Percentiles rank a stretch among this genome's conserved stretches.
Evolutionary conservation across 495 filamentous ascomycete genomes (phyloP).

Genomic region (Chlorociboria aeruginascens): DNA sequence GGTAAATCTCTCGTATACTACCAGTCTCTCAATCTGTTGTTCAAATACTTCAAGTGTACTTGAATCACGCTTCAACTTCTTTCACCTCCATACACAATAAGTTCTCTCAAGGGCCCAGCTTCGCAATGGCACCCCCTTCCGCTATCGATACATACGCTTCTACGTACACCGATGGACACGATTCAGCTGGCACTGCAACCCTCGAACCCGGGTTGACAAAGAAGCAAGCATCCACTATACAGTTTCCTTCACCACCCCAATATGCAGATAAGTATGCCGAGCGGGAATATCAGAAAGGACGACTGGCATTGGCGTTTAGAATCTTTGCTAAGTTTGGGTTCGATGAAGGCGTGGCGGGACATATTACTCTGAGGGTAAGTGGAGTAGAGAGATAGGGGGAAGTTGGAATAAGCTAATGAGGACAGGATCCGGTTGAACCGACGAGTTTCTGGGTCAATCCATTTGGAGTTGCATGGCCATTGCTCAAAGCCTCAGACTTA

Average conservation of each 20-base stretch:
- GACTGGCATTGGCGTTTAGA: constrained; percentile 53
- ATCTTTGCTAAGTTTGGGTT: constrained; percentile 60
- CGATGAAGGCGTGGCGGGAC: constrained; percentile 45
- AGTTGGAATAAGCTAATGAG: neutral
- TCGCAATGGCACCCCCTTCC: constrained; percentile 14
- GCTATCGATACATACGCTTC: constrained; percentile 7
- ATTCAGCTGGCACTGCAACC: constrained; percentile 8
- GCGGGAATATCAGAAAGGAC: constrained; percentile 52
- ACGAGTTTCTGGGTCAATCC: constrained; percentile 72
- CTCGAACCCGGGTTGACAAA: constrained; percentile 10
- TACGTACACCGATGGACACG: neutral
- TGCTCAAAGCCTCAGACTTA: constrained; percentile 59
- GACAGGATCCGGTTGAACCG: constrained; percentile 54
- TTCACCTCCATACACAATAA: no score
- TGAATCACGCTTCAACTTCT: no score
- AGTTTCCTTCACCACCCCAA: constrained; percentile 27
- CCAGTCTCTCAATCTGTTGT: no score
- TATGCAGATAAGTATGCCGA: constrained; percentile 51
- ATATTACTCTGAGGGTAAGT: constrained; percentile 42
- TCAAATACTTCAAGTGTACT: no score
- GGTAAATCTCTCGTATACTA: no score
- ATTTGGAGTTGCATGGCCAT: constrained; percentile 57
- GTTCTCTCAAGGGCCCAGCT: no score
- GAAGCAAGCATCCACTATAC: neutral
- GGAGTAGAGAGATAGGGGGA: neutral